A percentile compares a stretch with the other conserved stretches of the same genome.
phyloP scores from a whole-genome alignment of 768 basidiomycete genomes.

The Mycena polygramma region DNA sequence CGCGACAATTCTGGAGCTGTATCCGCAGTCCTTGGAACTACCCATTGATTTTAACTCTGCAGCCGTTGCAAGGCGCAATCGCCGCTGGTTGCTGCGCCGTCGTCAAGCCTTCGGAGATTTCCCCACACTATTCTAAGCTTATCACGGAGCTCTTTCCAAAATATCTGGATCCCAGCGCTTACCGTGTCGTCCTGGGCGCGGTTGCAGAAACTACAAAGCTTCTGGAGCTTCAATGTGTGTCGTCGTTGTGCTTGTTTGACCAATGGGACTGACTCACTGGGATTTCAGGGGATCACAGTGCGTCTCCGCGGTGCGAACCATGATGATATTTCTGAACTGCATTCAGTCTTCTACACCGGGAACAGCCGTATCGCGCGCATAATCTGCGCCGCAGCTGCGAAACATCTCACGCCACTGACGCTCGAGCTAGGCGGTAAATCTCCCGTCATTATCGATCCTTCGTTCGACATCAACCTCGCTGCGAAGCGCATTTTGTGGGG shows the following conservation, averaged over 20 bases:
- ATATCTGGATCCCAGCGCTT: constrained; percentile 61
- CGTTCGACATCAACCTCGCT: constrained; percentile 59
- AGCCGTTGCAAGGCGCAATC: constrained; percentile 44
- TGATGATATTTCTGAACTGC: neutral
- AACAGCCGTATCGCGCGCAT: constrained; percentile 46
- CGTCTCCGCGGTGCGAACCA: constrained; percentile 12
- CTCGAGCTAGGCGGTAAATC: constrained; percentile 58
- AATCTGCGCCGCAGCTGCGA: constrained; percentile 51
- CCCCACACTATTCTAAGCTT: constrained; percentile 51
- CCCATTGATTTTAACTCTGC: constrained; percentile 28
- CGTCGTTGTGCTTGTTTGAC: neutral
- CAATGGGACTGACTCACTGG: neutral
- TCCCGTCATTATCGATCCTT: constrained; percentile 60
- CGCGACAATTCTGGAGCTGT: too few species aligned
- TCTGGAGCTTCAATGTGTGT: constrained; percentile 36
- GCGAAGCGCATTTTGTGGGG: constrained; percentile 79
- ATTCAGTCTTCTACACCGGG: constrained; percentile 35
- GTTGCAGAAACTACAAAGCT: constrained; percentile 48
- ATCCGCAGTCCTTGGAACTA: neutral
- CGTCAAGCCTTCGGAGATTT: constrained; percentile 64
- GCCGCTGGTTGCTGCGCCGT: constrained; percentile 63
- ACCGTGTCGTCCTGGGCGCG: constrained; percentile 58
- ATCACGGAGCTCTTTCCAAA: constrained; percentile 58
- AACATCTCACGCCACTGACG: constrained; percentile 50
- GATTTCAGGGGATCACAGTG: constrained; percentile 35